Conservation (phyloP, 2,329 filamentous ascomycete genomes). For the Plenodomus lindquistii region DNA sequence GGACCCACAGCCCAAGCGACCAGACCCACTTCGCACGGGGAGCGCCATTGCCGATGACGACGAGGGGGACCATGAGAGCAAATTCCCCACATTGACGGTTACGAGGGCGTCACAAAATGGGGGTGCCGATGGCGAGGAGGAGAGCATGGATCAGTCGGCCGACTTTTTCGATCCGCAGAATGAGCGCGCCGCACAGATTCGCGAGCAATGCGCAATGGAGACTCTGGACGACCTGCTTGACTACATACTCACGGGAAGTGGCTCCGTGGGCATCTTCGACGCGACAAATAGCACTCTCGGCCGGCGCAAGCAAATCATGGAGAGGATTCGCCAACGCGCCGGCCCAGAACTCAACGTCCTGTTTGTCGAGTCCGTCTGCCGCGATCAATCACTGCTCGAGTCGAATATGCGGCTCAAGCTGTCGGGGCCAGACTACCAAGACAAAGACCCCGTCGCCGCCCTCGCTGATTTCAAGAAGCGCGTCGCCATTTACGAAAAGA, state of each 20-base stretch:
- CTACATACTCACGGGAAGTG: constrained; percentile 80
- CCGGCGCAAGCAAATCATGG: constrained; percentile 79
- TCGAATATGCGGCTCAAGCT: constrained; percentile 97
- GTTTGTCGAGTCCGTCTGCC: constrained; percentile 93
- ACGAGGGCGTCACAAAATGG: constrained; percentile 31
- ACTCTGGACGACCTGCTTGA: constrained; percentile 91
- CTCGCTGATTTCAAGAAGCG: constrained; percentile 90
- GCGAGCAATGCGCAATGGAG: constrained; percentile 89
- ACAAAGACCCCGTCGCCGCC: constrained; percentile 84
- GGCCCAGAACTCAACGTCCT: constrained; percentile 85
- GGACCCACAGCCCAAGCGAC: constrained; percentile 34
- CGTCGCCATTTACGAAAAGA: constrained; percentile 90
- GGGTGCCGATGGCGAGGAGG: constrained; percentile 42
- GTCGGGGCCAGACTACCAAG: constrained; percentile 92
- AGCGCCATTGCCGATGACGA: constrained; percentile 29
- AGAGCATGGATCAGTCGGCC: constrained; percentile 81
- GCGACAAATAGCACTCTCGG: constrained; percentile 95
- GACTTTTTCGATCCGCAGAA: constrained; percentile 94
- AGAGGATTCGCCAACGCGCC: constrained; percentile 79
- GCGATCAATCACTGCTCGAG: constrained; percentile 81
- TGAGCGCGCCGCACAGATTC: constrained; percentile 74
- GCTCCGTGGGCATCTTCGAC: constrained; percentile 92
- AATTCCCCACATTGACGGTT: constrained; percentile 35
- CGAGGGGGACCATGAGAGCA: constrained; percentile 3
- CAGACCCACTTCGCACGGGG: constrained; percentile 31